phyloP scores from a whole-genome alignment of 2,329 filamentous ascomycete species.

The Bipolaris cookei region DNA sequence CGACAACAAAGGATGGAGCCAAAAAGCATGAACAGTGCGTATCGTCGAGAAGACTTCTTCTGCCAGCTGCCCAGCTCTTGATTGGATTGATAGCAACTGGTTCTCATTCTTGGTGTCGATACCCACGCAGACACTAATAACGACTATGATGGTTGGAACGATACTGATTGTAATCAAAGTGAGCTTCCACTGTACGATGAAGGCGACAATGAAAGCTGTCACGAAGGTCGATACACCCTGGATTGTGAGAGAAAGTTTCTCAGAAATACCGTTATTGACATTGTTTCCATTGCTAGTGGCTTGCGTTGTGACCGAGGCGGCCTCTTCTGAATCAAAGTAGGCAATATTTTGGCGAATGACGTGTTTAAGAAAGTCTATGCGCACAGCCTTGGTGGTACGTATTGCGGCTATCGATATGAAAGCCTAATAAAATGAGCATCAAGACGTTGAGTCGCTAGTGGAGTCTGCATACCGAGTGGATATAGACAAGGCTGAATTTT shows the following conservation, averaged over 20 bases:
- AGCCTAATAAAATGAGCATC: slow-evolving; percentile 30
- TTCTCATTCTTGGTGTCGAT: slow-evolving; percentile 48
- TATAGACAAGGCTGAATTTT: slow-evolving; percentile 67
- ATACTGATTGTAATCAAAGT: slow-evolving; percentile 72
- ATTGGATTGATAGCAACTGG: slow-evolving; percentile 51
- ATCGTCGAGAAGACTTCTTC: slow-evolving; percentile 60
- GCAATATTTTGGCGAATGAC: slow-evolving; percentile 60
- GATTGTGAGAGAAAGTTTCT: slow-evolving; percentile 53
- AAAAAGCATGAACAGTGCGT: slow-evolving; percentile 57
- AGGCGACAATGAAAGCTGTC: slow-evolving; percentile 89
- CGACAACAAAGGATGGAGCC: slow-evolving; percentile 53
- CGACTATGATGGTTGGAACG: slow-evolving; percentile 53
- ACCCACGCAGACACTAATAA: slow-evolving; percentile 38
- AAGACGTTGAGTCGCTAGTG: no score
- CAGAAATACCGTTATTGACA: slow-evolving; percentile 82
- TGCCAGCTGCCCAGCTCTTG: slow-evolving; percentile 55
- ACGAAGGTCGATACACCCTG: slow-evolving; percentile 62
- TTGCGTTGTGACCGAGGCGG: slow-evolving; percentile 90
- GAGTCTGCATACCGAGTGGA: slow-evolving; percentile 30
- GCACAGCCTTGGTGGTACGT: slow-evolving; percentile 56
- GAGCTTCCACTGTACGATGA: slow-evolving; percentile 90
- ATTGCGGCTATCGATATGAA: slow-evolving; percentile 59
- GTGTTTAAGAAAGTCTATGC: slow-evolving; percentile 68
- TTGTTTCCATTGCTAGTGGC: slow-evolving; percentile 94
- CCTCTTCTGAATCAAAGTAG: slow-evolving; percentile 77